These are phyloP conservation scores for Ogataea glucozyma DNA, from an alignment of 805 yeast genomes.

Conservation along the genomic window DNA sequence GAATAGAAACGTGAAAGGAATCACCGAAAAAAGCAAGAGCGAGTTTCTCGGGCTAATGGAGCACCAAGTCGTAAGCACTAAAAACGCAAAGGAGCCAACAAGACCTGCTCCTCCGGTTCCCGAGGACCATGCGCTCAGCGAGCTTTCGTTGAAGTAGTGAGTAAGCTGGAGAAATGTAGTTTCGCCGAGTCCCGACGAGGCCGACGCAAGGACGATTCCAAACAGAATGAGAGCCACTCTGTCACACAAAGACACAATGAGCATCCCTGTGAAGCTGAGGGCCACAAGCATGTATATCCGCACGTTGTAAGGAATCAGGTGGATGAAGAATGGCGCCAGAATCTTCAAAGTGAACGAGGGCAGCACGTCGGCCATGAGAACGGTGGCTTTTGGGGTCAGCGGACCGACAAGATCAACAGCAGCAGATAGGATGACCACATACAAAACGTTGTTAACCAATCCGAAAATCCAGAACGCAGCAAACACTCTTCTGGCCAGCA, in stretches of 20 bases:
- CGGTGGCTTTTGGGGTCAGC: conserved; percentile 78
- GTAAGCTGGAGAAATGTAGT: conserved; percentile 84
- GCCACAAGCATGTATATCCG: conserved; percentile 58
- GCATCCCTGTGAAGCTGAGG: conserved; percentile 74
- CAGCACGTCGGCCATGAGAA: conserved; percentile 79
- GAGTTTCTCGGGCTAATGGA: conserved; percentile 54
- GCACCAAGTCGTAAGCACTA: conserved; percentile 71
- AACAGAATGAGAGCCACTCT: conserved; percentile 45
- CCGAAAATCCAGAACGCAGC: conserved; percentile 80
- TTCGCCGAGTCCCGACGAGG: conserved; percentile 90
- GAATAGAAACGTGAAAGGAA: conserved; percentile 32
- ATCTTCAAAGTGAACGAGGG: conserved; percentile 78
- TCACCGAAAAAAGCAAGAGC: conserved; percentile 54
- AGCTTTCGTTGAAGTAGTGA: conserved; percentile 59
- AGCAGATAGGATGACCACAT: conserved; percentile 88
- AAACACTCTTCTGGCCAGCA: conserved; percentile 35
- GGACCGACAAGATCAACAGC: conserved; percentile 92
- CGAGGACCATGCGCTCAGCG: conserved; percentile 84
- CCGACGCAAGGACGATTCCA: conserved; percentile 79
- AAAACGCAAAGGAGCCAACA: conserved; percentile 71
- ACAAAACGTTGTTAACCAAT: conserved; percentile 80
- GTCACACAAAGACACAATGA: conserved; percentile 51
- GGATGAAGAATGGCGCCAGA: conserved; percentile 77
- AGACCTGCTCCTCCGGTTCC: conserved; percentile 98
- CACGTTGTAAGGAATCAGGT: conserved; percentile 54